Percentiles rank a stretch among this genome's conserved stretches.
phyloP scores from a whole-genome alignment of 1,284 basidiomycete species.

The Moesziomyces antarcticus region DNA sequence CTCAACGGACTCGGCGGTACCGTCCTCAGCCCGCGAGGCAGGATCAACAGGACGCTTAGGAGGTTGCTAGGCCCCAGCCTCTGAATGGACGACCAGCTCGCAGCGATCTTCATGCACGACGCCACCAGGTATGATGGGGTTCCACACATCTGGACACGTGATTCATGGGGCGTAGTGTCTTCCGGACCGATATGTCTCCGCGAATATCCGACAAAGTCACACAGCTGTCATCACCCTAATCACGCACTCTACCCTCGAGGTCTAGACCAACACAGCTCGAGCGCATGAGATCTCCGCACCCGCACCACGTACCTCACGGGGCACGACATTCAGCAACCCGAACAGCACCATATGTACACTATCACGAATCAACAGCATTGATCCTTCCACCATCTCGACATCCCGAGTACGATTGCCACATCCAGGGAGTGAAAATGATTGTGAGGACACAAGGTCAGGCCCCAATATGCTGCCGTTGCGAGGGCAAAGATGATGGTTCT shows the following conservation, averaged over 20 bases:
- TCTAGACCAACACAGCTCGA: no score
- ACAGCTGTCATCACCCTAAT: not conserved
- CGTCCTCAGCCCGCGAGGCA: constrained; percentile 42
- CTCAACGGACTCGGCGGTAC: constrained; percentile 54
- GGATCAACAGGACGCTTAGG: constrained; percentile 50
- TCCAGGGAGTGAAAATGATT: no score
- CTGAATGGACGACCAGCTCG: constrained; percentile 2
- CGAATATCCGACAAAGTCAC: not conserved
- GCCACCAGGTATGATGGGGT: no score
- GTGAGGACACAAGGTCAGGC: no score
- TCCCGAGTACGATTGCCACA: not conserved
- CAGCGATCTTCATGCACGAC: no score
- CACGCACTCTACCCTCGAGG: not conserved
- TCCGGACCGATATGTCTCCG: not conserved
- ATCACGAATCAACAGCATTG: not conserved
- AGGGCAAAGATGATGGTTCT: no score
- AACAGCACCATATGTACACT: constrained; percentile 8
- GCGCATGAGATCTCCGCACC: no score
- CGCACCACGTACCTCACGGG: no score
- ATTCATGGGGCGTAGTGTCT: no score
- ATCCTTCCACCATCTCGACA: not conserved
- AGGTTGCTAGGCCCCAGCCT: constrained; percentile 56
- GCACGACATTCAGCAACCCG: not conserved
- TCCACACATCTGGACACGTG: no score
- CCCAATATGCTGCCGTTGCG: no score